Evolutionary conservation across 495 filamentous ascomycete genomes (phyloP).

Genomic region (Ascodesmis nigricans): DNA sequence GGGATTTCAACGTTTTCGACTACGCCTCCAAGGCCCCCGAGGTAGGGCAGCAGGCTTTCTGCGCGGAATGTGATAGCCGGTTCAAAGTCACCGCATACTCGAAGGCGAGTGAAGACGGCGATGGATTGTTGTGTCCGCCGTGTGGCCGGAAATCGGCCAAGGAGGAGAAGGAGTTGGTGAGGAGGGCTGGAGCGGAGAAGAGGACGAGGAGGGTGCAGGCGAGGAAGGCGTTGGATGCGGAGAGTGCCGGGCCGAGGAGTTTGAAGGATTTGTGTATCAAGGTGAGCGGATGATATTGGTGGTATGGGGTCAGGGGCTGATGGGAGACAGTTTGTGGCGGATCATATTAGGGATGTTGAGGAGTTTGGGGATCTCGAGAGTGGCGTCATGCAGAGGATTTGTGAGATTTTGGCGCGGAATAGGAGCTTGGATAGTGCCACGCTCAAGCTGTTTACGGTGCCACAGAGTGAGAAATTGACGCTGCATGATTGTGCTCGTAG

Average conservation of each 20-base stretch:
- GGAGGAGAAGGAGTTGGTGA: constrained; percentile 41
- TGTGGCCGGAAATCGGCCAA: constrained; percentile 62
- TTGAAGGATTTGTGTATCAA: constrained; percentile 19
- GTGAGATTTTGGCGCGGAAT: constrained; percentile 19
- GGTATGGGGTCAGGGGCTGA: not conserved
- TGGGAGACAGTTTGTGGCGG: constrained; percentile 12
- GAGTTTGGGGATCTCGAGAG: constrained; percentile 14
- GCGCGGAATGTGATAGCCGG: constrained; percentile 60
- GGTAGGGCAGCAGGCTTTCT: constrained; percentile 76
- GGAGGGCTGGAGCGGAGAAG: constrained; percentile 19
- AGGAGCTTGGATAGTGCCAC: constrained; percentile 13
- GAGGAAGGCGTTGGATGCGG: constrained; percentile 10
- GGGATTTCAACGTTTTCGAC: too few relatives aligned
- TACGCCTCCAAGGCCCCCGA: constrained; percentile 34
- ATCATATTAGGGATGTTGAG: constrained; percentile 19
- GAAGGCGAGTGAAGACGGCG: constrained; percentile 51
- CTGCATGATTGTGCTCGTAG: constrained; percentile 21
- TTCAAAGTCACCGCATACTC: constrained; percentile 90
- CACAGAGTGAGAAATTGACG: constrained; percentile 8
- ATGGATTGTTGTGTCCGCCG: constrained; percentile 56
- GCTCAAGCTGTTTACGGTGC: constrained; percentile 16
- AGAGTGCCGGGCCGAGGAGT: constrained; percentile 11
- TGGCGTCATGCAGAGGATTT: constrained; percentile 17
- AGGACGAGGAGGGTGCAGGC: constrained; percentile 7
- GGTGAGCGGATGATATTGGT: constrained; percentile 4